Evolutionary conservation across 2,329 filamentous ascomycete genomes (phyloP), one percentile per base, ranked within the genome.

Genomic region (Raffaelea ambrosiae): DNA sequence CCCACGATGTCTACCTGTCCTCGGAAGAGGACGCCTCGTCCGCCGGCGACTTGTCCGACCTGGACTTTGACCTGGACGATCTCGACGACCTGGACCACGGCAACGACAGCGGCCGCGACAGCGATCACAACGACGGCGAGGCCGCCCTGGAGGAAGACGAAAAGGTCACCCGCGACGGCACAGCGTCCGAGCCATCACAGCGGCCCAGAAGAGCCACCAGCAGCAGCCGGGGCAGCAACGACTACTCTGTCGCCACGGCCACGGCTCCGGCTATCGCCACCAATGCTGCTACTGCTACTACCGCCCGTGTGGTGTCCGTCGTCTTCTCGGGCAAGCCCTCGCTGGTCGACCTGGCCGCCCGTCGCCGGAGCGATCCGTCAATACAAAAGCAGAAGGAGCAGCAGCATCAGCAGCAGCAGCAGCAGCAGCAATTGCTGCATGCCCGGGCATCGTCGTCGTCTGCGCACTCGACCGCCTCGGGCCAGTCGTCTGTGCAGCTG

Each of bases 11-110:
- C 49, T 84, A 84, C 60, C 72, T 84, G 22, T 83, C 79, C 2
- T 82, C 78, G 0, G 80, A 84, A 54, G 80, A 84, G 59, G 80
- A 83, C 53, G 77, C 72, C 26, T 83, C 79, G 2, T 79, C 79
- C 2, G 77, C 75, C 18, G 74, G 76, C 41, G 79, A 79, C 61
- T 21, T 52, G 73, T 81, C 76, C 48, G 74, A 79, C 56, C 72
- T 72, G 56, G 72, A 74, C 11, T 26, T 19, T 11, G 29, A 44
- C 42, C 11, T 19, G 44, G 66, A 66, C 51, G 67, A 67, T 50
- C 61, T 59, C 20, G 41, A 50, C 51, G 46, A 53, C 48, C 79
- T 75, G 48, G 74, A 79, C 56, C 73, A 54, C 23, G 59, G 63
- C 43, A 62, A 66, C 53, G 72, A 77, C 40, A 58, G 64, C 47